A percentile compares a stretch with the other conserved stretches of the same genome.
These are phyloP conservation scores for Hyaloperonospora arabidopsidis DNA, from an alignment of 352 stramenopile species.

Conservation along the genomic window DNA sequence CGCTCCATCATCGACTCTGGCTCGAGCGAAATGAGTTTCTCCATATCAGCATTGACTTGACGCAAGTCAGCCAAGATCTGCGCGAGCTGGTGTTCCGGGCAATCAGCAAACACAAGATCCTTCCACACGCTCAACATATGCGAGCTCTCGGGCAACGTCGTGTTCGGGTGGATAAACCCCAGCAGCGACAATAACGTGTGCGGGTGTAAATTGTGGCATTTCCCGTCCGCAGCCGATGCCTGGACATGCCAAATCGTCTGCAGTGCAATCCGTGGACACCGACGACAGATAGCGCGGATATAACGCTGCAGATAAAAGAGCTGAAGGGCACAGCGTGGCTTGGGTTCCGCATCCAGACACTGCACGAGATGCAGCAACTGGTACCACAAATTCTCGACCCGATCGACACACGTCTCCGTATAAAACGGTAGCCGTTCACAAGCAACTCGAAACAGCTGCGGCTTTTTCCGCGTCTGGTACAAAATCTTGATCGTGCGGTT, in stretches of 20 bases:
- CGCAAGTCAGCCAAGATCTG: conserved; percentile 41
- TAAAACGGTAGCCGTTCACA: conserved; percentile 68
- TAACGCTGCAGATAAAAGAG: conserved; percentile 62
- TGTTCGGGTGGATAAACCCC: conserved; percentile 54
- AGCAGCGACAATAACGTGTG: conserved; percentile 57
- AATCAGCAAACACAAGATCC: conserved; percentile 53
- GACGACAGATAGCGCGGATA: conserved; percentile 61
- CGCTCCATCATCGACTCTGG: conserved; percentile 44
- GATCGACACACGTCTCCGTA: conserved; percentile 64
- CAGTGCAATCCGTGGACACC: conserved; percentile 59
- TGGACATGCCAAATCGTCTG: conserved; percentile 80
- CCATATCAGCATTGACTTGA: conserved; percentile 27
- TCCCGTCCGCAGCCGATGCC: conserved; percentile 48
- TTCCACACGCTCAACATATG: conserved; percentile 43
- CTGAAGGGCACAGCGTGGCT: conserved; percentile 36
- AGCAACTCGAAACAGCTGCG: conserved; percentile 52
- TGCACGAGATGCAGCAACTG: conserved; percentile 73
- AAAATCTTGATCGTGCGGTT: conserved; percentile 73
- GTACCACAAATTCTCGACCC: conserved; percentile 73
- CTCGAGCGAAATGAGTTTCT: conserved; percentile 41
- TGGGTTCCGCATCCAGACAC: conserved; percentile 50
- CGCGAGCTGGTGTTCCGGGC: conserved; percentile 42
- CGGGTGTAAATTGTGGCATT: conserved; percentile 35
- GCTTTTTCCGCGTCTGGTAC: conserved; percentile 67
- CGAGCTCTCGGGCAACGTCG: conserved; percentile 18